Evolutionary conservation across 1,139 yeast species (phyloP).

Genomic region (Hyphopichia burtonii): DNA sequence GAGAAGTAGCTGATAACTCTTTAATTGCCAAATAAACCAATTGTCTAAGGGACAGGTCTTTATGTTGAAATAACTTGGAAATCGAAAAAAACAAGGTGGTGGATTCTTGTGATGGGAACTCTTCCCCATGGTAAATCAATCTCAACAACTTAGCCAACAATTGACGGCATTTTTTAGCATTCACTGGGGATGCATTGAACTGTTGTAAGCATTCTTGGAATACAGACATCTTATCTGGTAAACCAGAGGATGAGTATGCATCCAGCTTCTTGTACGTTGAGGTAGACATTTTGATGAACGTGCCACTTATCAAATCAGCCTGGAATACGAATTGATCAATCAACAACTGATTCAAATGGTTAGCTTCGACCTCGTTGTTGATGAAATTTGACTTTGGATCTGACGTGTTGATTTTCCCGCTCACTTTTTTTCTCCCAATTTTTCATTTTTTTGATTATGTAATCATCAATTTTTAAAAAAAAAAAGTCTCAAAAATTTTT

Average conservation of each 20-base stretch:
- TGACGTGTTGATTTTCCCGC: slow-evolving; percentile 13
- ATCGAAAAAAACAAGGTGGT: slow-evolving; percentile 91
- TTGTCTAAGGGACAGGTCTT: slow-evolving; percentile 87
- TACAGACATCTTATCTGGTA: slow-evolving; percentile 95
- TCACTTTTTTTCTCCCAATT: neutral
- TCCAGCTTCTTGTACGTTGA: slow-evolving; percentile 82
- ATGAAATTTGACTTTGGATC: slow-evolving; percentile 4
- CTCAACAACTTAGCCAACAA: slow-evolving; percentile 72
- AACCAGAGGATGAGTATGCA: slow-evolving; percentile 52
- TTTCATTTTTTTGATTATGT: slow-evolving; percentile 1
- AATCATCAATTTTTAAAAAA: neutral
- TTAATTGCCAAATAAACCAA: slow-evolving; percentile 91
- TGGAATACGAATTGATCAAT: neutral
- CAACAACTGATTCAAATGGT: neutral
- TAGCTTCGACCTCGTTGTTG: neutral
- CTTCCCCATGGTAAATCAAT: slow-evolving; percentile 78
- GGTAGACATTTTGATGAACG: slow-evolving; percentile 60
- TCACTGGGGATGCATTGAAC: slow-evolving; percentile 89
- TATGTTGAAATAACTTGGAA: slow-evolving; percentile 92
- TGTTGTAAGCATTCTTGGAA: slow-evolving; percentile 94
- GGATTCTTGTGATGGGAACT: slow-evolving; percentile 85
- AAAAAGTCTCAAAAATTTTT: no score
- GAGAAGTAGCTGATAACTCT: slow-evolving; percentile 80
- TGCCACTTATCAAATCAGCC: neutral
- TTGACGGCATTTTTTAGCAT: slow-evolving; percentile 81